Evolutionary conservation across 2,329 filamentous ascomycete genomes (phyloP), one percentile per base, ranked within the genome.

Genomic region (Rachicladosporium sp.): DNA sequence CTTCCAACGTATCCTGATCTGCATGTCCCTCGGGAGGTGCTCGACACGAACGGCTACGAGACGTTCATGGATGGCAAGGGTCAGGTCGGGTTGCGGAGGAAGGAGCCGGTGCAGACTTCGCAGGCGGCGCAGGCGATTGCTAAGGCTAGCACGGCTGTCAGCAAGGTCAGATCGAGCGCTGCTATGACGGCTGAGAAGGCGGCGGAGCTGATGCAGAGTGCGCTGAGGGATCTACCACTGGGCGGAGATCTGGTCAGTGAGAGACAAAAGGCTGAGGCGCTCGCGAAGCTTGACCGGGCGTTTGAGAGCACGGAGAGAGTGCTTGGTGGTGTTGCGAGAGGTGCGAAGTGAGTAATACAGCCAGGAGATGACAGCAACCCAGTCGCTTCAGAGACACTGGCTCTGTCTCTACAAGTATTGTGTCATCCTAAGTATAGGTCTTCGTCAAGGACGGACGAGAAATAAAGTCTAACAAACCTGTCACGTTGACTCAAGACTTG

Each of bases 1-100:
- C 29, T 40, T 10, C 37, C 36, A n/a, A 31, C 45, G 15, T 36
- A 40, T 11, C 45, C 46, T 21, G 49, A 47, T 13, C 15, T 19
- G 15, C 15, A 19, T 5, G 65, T 69, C 0, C 66, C 66, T 2
- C 56, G 62, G 30, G 66, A 70, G 44, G 65, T 70, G 2, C 58
- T 69, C 7, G 66, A 68, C 37, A 62, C 65, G 35, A 63, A 67
- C 44, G 65, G 64, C 4, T 69, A 69, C 42, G 66, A 70, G 49
- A 69, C 66, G 1, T 69, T 68, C 43, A 66, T 68, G 63, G 66
- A 70, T 35, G 51, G 50, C 23, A 64, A 65, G 43, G 66, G 66
- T 4, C 65, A 68, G 42, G 65, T 69, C n/a, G 62, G 66, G 40
- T 48, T 70, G 27, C 46, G 66, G 3, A 59, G 66, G 33, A 62